A percentile compares a stretch with the other conserved stretches of the same genome.
phyloP scores from a whole-genome alignment of 768 basidiomycete genomes.

The Epithele typhae region DNA sequence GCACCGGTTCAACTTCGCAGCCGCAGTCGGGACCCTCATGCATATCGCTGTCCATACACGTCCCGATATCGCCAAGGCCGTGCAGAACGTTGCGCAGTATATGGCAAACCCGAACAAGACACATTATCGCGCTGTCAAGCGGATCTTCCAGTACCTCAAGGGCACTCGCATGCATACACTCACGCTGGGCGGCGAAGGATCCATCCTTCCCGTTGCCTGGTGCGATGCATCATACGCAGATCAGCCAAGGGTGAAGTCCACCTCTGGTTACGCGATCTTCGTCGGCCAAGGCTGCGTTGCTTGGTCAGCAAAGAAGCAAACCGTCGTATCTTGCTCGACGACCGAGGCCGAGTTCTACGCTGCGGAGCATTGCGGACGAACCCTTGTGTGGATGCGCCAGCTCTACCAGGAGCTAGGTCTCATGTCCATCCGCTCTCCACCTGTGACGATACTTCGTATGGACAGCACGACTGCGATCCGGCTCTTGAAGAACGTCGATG shows the following conservation, averaged over 20 bases:
- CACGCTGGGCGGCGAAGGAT: not conserved
- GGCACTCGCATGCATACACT: slow-evolving; percentile 14
- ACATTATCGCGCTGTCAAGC: too few relatives aligned
- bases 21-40: slow-evolving; percentile 31
- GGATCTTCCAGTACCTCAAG: too few relatives aligned
- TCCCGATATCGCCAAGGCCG: too few relatives aligned
- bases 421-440: slow-evolving; percentile 9
- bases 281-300: slow-evolving; percentile 31
- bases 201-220: not conserved
- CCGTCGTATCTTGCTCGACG: slow-evolving; percentile 33
- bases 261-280: slow-evolving; percentile 27
- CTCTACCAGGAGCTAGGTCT: not conserved
- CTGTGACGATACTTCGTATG: slow-evolving; percentile 22
- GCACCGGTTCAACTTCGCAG: slow-evolving; percentile 19
- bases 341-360: slow-evolving; percentile 44
- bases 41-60: too few relatives aligned
- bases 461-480: slow-evolving; percentile 33
- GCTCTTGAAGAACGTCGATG: slow-evolving; percentile 19
- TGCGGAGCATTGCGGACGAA: slow-evolving; percentile 24
- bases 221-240: slow-evolving; percentile 5
- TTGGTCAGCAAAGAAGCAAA: slow-evolving; percentile 39
- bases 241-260: slow-evolving; percentile 10
- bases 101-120: too few relatives aligned
- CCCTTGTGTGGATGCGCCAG: slow-evolving; percentile 31
- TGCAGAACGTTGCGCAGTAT: too few relatives aligned